Base-by-base conservation (phyloP, 78 protist genomes). In the Chrysochromulina parva region DNA sequence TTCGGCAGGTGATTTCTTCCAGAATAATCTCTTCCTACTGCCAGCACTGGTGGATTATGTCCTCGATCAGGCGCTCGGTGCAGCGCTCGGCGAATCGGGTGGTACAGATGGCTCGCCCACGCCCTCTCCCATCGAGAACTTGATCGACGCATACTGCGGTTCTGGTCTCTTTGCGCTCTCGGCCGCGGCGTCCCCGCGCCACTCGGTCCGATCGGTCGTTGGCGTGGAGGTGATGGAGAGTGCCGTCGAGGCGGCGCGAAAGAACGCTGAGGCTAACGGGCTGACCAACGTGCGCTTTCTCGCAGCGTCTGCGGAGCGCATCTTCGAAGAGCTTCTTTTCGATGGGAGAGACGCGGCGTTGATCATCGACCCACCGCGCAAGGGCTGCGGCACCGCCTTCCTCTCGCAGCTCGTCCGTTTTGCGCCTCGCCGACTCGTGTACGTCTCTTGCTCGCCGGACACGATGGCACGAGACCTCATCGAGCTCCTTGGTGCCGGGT, bases 111-210 rank as follows among this genome's bases (percentile, higher is more conserved):
- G 57, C 16, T 11, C 22, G 59, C 7, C 7, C 20, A 0, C 6
- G 59, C 1, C 54, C 14, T 38, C 38, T 38, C 38, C 38, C 38
- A 38, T 38, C 38, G 38, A 38, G 38, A 10, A 66, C 10, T 58
- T 76, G 47, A 52, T 76, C 58, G 85, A 76, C 57, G 85, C 85
- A 19, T 76, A 76, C 85, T 50, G 85, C 28, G 85, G 85, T 58
- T 48, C 53, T 5, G 85, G 85, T 9, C 55, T 76, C 59, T 76
- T 76, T 19, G 85, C 85, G 60, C 85, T 76, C 26, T 76, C 53
- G 10, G 85, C 85, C 4, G 85, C 85, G 85, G 28, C 28, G 11
- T 58, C 5, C 85, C 52, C 52, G 22, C 59, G 52, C 14, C 80
- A 65, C n/a, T 7, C 1, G 22, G 38, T 38, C 38, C 38, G 38